Conservation (phyloP, 306 rosid genomes). For the Rosa persica region DNA sequence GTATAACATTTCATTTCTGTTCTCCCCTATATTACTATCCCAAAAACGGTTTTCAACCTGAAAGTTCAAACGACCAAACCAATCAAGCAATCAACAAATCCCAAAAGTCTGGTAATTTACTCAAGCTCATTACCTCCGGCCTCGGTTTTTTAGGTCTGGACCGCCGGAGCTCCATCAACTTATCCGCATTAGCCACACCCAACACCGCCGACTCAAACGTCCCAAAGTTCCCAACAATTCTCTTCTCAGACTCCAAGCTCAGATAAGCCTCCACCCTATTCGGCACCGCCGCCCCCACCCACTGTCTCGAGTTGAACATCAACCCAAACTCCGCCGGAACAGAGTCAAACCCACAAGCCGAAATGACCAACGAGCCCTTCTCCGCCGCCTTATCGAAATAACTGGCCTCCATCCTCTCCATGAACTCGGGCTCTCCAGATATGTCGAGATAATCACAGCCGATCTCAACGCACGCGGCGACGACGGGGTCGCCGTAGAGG, state of each 20-base stretch:
- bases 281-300: constrained; percentile 51
- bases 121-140: constrained; percentile 50
- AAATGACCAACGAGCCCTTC: constrained; percentile 60
- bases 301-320: constrained; percentile 71
- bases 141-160: constrained; percentile 69
- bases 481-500: constrained; percentile 70
- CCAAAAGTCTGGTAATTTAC: not conserved
- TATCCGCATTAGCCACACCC: constrained; percentile 57
- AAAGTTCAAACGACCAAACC: no score
- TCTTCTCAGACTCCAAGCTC: constrained; percentile 69
- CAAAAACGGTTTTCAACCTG: no score
- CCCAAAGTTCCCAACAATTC: constrained; percentile 68
- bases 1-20: not conserved
- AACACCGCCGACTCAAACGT: constrained; percentile 81
- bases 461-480: constrained; percentile 59
- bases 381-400: constrained; percentile 43
- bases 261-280: constrained; percentile 60
- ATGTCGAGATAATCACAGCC: constrained; percentile 84
- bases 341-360: constrained; percentile 92
- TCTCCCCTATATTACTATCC: not conserved
- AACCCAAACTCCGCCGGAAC: constrained; percentile 84
- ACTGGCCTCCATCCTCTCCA: constrained; percentile 65
- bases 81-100: not conserved
- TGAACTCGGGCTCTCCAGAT: constrained; percentile 88
- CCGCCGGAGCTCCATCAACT: constrained; percentile 60